These are phyloP conservation scores for Boletus rubropictus DNA, from an alignment of 768 basidiomycete genomes.

Conservation along the genomic window DNA sequence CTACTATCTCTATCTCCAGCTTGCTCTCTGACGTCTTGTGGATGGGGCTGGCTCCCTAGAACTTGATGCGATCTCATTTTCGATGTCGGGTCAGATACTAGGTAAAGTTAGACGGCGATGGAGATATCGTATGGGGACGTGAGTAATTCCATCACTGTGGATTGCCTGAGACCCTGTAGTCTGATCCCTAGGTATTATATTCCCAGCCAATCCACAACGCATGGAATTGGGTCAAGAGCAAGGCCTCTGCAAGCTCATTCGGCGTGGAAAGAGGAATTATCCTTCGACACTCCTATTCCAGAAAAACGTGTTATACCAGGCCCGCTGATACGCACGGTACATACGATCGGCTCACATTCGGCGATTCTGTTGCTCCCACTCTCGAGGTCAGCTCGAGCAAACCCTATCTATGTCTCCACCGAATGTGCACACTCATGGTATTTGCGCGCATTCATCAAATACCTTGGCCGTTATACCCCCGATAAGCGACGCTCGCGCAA, in stretches of 20 bases:
- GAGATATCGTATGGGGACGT: conserved; percentile 64
- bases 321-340: conserved; percentile 51
- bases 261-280: not conserved
- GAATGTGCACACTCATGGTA: not conserved
- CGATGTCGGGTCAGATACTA: conserved; percentile 38
- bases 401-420: not conserved
- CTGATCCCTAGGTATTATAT: not conserved
- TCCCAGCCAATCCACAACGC: conserved; percentile 36
- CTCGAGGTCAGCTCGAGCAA: conserved; percentile 34
- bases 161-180: not conserved
- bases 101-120: conserved; percentile 55
- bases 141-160: conserved; percentile 20
- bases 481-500: conserved; percentile 48
- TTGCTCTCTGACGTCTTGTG: not conserved
- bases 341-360: conserved; percentile 48
- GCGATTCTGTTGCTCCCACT: conserved; percentile 26
- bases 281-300: not conserved
- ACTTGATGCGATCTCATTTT: conserved; percentile 23
- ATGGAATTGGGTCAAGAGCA: conserved; percentile 49
- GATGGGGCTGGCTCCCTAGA: conserved; percentile 15
- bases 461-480: conserved; percentile 55
- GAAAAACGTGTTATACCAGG: conserved; percentile 10
- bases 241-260: no score
- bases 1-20: not conserved
- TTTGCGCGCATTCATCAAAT: conserved; percentile 41